Percentiles rank a stretch among this genome's conserved stretches.
Evolutionary conservation across 768 basidiomycete species (phyloP).

Genomic region (Leccinum olivaceopallidum): DNA sequence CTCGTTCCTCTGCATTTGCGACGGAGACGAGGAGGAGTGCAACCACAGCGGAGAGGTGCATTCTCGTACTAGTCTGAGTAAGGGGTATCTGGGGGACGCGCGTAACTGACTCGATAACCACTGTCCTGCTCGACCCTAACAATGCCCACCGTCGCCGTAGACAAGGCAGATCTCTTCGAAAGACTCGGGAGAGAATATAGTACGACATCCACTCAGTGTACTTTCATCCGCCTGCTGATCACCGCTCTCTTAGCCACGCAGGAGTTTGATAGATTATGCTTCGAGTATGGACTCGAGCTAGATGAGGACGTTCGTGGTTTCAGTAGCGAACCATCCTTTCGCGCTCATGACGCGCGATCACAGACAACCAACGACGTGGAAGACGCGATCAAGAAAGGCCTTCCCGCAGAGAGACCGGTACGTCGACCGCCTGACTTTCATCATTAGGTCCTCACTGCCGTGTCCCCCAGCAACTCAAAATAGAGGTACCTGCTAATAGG

Average conservation of each 20-base stretch:
- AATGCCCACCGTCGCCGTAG: slow-evolving; percentile 95
- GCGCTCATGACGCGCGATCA: slow-evolving; percentile 4
- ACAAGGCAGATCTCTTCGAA: slow-evolving; percentile 93
- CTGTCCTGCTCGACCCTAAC: neutral
- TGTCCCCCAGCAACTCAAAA: slow-evolving; percentile 83
- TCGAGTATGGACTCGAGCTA: slow-evolving; percentile 96
- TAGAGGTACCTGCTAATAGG: slow-evolving; percentile 99
- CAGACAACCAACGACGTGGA: slow-evolving; percentile 91
- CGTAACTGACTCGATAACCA: slow-evolving; percentile 5
- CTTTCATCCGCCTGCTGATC: slow-evolving; percentile 14
- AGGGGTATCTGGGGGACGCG: slow-evolving; percentile 24
- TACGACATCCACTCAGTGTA: slow-evolving; percentile 35
- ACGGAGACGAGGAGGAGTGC: slow-evolving; percentile 16
- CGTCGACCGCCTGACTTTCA: slow-evolving; percentile 24
- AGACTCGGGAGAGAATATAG: slow-evolving; percentile 83
- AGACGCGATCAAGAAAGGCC: slow-evolving; percentile 76
- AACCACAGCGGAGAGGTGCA: slow-evolving; percentile 8
- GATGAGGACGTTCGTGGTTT: slow-evolving; percentile 86
- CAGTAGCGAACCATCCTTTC: neutral
- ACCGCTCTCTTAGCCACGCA: slow-evolving; percentile 65
- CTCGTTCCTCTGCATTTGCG: slow-evolving; percentile 13
- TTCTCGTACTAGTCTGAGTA: slow-evolving; percentile 6
- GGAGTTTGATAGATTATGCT: slow-evolving; percentile 93
- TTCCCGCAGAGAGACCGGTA: slow-evolving; percentile 84
- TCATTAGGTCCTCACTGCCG: slow-evolving; percentile 6